These are phyloP conservation scores for Parathielavia appendiculata DNA, from an alignment of 495 filamentous ascomycete species.

Conservation along the genomic window DNA sequence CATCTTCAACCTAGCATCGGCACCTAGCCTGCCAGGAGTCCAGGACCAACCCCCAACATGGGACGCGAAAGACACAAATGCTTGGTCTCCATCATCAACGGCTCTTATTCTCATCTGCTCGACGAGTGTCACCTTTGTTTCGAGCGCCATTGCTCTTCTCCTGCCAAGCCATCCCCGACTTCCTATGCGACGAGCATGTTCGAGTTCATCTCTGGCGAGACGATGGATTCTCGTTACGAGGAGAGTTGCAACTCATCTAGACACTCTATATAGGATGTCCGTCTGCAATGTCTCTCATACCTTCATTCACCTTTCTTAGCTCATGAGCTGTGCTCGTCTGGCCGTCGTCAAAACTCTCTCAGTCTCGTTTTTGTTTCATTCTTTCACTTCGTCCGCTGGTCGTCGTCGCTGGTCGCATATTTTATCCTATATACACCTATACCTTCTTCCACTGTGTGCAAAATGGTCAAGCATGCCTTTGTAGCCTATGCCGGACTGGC, in stretches of 20 bases:
- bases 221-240: neutral
- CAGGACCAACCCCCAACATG: neutral
- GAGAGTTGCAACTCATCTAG: neutral
- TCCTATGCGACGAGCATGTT: slow-evolving; percentile 12
- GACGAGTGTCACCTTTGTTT: slow-evolving; percentile 32
- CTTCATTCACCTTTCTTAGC: slow-evolving; percentile 20
- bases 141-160: slow-evolving; percentile 22
- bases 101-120: neutral
- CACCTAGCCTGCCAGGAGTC: too few species aligned
- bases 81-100: neutral
- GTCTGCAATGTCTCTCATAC: slow-evolving; percentile 12
- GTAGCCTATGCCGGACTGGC: slow-evolving; percentile 40
- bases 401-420: slow-evolving; percentile 35
- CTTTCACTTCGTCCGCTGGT: slow-evolving; percentile 34
- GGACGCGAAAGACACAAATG: neutral
- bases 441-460: slow-evolving; percentile 13
- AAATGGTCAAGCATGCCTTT: slow-evolving; percentile 42
- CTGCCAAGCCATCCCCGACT: slow-evolving; percentile 23
- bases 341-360: slow-evolving; percentile 26
- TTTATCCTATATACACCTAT: slow-evolving; percentile 18
- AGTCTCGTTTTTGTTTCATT: slow-evolving; percentile 26
- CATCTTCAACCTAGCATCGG: slow-evolving; percentile 12
- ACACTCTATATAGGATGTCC: slow-evolving; percentile 34
- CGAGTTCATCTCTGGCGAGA: neutral
- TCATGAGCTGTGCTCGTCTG: slow-evolving; percentile 39